Conservation (phyloP, 2,329 filamentous ascomycete genomes). For the Pestalotiopsis fici region DNA sequence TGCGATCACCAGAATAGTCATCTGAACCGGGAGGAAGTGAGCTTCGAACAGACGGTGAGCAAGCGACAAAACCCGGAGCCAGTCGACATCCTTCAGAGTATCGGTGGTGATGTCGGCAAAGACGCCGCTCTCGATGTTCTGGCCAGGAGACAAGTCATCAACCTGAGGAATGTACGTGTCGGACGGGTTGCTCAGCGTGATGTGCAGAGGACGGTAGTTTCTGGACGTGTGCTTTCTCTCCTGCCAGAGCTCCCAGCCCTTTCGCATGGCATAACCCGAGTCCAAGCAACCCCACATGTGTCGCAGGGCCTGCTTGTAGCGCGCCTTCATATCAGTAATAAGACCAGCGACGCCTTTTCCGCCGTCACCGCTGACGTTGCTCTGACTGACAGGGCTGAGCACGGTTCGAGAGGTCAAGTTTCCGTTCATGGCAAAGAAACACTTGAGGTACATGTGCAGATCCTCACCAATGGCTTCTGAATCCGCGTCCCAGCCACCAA, state of each 20-base stretch:
- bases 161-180: slow-evolving; percentile 50
- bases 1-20: slow-evolving; percentile 63
- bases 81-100: slow-evolving; percentile 52
- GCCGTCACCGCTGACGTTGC: slow-evolving; percentile 65
- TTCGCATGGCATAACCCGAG: slow-evolving; percentile 64
- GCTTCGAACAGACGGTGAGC: slow-evolving; percentile 73
- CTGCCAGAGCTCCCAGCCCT: slow-evolving; percentile 57
- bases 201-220: slow-evolving; percentile 58
- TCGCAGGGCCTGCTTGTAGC: slow-evolving; percentile 71
- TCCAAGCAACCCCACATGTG: slow-evolving; percentile 79
- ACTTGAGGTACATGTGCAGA: slow-evolving; percentile 78
- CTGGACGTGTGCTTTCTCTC: slow-evolving; percentile 58
- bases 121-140: slow-evolving; percentile 48
- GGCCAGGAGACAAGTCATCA: slow-evolving; percentile 38
- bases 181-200: slow-evolving; percentile 44
- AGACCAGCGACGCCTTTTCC: slow-evolving; percentile 55
- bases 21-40: slow-evolving; percentile 71
- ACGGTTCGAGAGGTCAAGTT: slow-evolving; percentile 66
- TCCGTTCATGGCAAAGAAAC: slow-evolving; percentile 73
- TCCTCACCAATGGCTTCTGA: slow-evolving; percentile 75
- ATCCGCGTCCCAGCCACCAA: slow-evolving; percentile 72
- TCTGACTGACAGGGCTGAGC: slow-evolving; percentile 71
- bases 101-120: slow-evolving; percentile 57
- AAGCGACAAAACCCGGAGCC: slow-evolving; percentile 57
- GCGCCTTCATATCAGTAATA: slow-evolving; percentile 59